Conservation (phyloP, 2,329 filamentous ascomycete species). For the Xylaria sp. region DNA sequence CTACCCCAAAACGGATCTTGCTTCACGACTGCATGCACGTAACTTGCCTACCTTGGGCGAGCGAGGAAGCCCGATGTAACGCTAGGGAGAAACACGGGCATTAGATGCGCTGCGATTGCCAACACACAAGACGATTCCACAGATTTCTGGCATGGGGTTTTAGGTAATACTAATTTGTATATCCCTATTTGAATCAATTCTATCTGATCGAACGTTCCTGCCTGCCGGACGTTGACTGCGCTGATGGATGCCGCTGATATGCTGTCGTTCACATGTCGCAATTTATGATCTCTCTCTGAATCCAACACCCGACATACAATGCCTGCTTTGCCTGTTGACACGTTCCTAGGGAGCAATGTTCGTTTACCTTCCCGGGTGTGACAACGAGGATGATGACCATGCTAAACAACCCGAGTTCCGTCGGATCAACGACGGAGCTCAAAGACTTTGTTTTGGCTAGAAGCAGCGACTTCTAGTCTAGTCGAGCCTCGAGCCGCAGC, state of each 20-base stretch:
- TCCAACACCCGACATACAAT: constrained; percentile 31
- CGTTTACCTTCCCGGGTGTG: background rate
- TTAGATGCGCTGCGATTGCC: no score
- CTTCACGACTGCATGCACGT: background rate
- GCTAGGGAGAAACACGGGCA: background rate
- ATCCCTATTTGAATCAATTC: constrained; percentile 16
- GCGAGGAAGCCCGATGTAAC: background rate
- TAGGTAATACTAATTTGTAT: background rate
- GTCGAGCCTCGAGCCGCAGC: constrained; percentile 4
- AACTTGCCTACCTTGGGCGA: background rate
- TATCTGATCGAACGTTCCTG: constrained; percentile 22
- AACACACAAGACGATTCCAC: background rate
- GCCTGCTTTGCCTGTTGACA: constrained; percentile 28
- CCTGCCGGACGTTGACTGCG: constrained; percentile 14
- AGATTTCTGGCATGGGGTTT: background rate
- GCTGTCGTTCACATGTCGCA: constrained; percentile 25
- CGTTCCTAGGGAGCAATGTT: background rate
- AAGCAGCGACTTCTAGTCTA: background rate
- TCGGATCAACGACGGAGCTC: background rate
- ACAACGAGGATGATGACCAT: constrained; percentile 26
- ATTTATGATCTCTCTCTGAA: constrained; percentile 21
- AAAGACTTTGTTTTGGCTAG: constrained; percentile 5
- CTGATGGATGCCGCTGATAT: constrained; percentile 20
- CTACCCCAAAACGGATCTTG: background rate
- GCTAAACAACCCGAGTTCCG: constrained; percentile 18